A percentile compares a stretch with the other conserved stretches of the same genome.
These are phyloP conservation scores for Brassica balearica DNA, from an alignment of 441 rosid species.

Conservation along the genomic window DNA sequence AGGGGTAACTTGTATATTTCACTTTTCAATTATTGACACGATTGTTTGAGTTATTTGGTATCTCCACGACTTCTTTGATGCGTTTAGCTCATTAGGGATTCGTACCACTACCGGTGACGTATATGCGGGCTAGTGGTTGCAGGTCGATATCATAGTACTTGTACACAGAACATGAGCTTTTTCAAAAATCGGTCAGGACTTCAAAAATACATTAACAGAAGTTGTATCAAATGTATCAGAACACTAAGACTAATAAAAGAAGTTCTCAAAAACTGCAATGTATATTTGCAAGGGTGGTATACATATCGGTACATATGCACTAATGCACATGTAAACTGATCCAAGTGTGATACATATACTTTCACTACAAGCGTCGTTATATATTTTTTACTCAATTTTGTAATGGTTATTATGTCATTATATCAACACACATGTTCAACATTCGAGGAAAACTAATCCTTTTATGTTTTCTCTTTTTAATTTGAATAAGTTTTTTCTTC, in stretches of 20 bases:
- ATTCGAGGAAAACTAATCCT: neutral
- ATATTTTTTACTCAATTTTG: neutral
- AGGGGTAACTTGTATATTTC: neutral
- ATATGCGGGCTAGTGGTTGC: neutral
- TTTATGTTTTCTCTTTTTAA: slow-evolving; percentile 1
- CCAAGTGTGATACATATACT: neutral
- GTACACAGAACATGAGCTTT: neutral
- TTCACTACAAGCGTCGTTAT: neutral
- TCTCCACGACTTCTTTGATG: neutral
- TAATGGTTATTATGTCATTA: neutral
- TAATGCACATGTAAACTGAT: neutral
- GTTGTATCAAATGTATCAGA: neutral
- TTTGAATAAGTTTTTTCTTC: neutral
- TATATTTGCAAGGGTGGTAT: neutral
- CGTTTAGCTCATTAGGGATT: neutral
- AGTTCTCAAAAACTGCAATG: neutral
- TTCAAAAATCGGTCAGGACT: neutral
- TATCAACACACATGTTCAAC: neutral
- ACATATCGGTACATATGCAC: neutral
- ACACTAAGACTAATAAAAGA: neutral
- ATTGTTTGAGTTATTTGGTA: neutral
- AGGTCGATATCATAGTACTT: neutral
- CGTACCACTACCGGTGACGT: neutral
- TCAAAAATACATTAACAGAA: neutral
- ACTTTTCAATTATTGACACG: neutral